Conservation (phyloP, 73 alveolate genomes). For the Paramecium tetraurelia region DNA sequence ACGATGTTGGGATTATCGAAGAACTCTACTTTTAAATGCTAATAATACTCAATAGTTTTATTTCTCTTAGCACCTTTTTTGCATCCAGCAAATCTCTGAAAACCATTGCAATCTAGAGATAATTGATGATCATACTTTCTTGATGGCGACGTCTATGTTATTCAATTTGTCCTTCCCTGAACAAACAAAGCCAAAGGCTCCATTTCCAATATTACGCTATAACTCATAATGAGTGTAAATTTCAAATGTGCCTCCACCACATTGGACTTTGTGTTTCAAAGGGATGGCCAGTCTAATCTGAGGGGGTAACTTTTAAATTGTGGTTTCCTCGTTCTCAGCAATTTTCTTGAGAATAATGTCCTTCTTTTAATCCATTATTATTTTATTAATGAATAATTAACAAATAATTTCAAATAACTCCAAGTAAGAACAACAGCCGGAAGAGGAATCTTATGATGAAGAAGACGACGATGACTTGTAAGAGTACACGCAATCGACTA, state of each 20-base stretch:
- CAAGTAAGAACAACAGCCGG: background rate
- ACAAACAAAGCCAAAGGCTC: conserved; percentile 90
- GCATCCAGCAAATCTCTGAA: conserved; percentile 86
- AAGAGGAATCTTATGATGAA: conserved; percentile 32
- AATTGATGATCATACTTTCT: conserved; percentile 64
- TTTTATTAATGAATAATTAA: background rate
- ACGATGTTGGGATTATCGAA: conserved; percentile 84
- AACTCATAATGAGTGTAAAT: conserved; percentile 77
- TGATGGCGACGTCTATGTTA: conserved; percentile 81
- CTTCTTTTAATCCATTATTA: background rate
- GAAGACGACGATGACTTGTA: background rate
- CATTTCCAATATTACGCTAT: conserved; percentile 73
- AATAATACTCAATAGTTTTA: conserved; percentile 67
- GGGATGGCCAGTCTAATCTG: background rate
- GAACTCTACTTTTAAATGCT: conserved; percentile 48
- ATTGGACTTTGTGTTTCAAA: conserved; percentile 1
- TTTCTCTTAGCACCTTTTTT: conserved; percentile 87
- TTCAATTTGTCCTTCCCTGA: conserved; percentile 81
- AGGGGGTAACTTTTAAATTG: background rate
- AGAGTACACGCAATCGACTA: background rate
- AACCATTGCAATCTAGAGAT: conserved; percentile 56
- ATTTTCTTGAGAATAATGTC: background rate
- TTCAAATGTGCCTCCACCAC: conserved; percentile 69
- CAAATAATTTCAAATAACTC: background rate
- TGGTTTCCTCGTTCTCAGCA: background rate